These are phyloP conservation scores for Penicillium parvum DNA, from an alignment of 495 filamentous ascomycete species.

Conservation along the genomic window DNA sequence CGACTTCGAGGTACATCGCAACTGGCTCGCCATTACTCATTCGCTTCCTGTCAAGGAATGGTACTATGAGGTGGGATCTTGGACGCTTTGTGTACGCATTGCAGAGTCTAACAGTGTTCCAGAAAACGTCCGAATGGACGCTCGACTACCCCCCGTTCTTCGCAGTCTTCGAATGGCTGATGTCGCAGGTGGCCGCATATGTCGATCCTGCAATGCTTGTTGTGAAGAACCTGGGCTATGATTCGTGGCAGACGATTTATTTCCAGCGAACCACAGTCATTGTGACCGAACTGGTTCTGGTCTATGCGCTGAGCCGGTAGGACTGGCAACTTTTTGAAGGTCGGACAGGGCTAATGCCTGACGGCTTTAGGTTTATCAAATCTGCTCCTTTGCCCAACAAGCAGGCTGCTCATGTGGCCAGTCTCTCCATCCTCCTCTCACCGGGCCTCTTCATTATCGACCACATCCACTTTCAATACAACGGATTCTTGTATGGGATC, in stretches of 20 bases:
- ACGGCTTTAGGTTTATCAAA: conserved; percentile 58
- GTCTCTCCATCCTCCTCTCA: conserved; percentile 84
- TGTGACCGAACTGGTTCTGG: conserved; percentile 74
- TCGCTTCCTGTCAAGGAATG: conserved; percentile 83
- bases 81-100: not conserved
- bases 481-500: conserved; percentile 91
- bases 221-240: conserved; percentile 75
- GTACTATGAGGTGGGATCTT: conserved; percentile 74
- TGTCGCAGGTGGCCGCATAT: conserved; percentile 75
- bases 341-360: not conserved
- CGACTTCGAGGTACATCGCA: conserved; percentile 96
- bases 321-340: not conserved
- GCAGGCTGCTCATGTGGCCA: conserved; percentile 78
- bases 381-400: conserved; percentile 59
- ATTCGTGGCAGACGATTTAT: conserved; percentile 87
- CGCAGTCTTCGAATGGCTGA: conserved; percentile 89
- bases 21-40: conserved; percentile 94
- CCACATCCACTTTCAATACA: conserved; percentile 99
- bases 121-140: conserved; percentile 97
- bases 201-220: conserved; percentile 78
- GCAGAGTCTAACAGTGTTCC: conserved; percentile 5
- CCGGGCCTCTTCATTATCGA: conserved; percentile 95
- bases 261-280: conserved; percentile 90
- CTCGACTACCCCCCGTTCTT: conserved; percentile 99
- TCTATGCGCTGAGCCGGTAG: conserved; percentile 79